Evolutionary conservation across 768 basidiomycete species (phyloP).

Genomic region (Lactarius vividus): DNA sequence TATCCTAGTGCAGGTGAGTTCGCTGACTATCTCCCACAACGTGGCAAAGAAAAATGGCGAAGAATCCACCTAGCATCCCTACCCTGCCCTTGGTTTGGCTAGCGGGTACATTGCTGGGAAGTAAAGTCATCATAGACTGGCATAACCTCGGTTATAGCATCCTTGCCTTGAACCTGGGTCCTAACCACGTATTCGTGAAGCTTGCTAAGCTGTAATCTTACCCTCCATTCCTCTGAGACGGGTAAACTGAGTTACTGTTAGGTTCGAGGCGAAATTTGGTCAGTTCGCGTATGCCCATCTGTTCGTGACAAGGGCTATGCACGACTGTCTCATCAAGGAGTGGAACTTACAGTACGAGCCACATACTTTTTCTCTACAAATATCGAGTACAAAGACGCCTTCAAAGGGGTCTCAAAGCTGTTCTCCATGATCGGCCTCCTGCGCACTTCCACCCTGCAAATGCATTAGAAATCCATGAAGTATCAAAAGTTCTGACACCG

Average conservation of each 20-base stretch:
- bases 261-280: constrained; percentile 85
- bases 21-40: not conserved
- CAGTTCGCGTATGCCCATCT: constrained; percentile 81
- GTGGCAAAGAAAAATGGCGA: constrained; percentile 20
- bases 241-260: constrained; percentile 34
- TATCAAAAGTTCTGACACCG: constrained; percentile 32
- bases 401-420: constrained; percentile 68
- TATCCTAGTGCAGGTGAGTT: constrained; percentile 83
- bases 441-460: constrained; percentile 72
- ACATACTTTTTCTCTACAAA: not conserved
- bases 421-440: constrained; percentile 91
- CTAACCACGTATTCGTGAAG: constrained; percentile 62
- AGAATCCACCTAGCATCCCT: constrained; percentile 98
- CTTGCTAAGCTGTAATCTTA: constrained; percentile 67
- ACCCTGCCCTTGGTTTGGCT: constrained; percentile 85
- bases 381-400: not conserved
- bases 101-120: constrained; percentile 61
- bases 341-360: constrained; percentile 74
- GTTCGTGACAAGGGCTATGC: constrained; percentile 92
- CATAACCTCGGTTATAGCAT: constrained; percentile 97
- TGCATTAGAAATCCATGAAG: constrained; percentile 74
- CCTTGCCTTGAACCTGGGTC: constrained; percentile 77
- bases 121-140: constrained; percentile 96
- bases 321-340: constrained; percentile 58
- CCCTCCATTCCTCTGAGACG: constrained; percentile 2